Conservation (phyloP, 2,329 filamentous ascomycete species). For the Aquanectria penicillioides region DNA sequence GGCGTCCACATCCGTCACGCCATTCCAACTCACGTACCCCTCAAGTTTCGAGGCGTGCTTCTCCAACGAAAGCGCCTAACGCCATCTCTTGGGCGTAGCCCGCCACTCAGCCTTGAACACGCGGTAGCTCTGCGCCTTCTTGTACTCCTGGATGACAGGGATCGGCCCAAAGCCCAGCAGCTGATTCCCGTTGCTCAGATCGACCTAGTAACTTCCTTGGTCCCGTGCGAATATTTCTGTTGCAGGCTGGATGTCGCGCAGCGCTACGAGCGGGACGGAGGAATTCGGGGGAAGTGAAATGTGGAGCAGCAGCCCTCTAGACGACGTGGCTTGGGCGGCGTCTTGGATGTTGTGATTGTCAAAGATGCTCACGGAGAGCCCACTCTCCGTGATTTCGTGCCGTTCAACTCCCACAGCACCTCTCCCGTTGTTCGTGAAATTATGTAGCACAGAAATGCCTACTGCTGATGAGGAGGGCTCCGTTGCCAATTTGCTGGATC, state of each 20-base stretch:
- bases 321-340: conserved; percentile 11
- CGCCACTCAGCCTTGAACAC: conserved; percentile 39
- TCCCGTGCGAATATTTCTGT: conserved; percentile 10
- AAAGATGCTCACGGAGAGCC: conserved; percentile 45
- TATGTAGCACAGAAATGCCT: conserved; percentile 35
- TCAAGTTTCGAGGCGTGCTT: not conserved
- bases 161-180: conserved; percentile 36
- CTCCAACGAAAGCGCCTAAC: conserved; percentile 26
- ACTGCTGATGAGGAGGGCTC: conserved; percentile 35
- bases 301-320: conserved; percentile 24
- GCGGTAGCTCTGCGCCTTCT: conserved; percentile 34
- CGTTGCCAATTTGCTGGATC: conserved; percentile 31
- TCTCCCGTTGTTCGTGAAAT: conserved; percentile 33
- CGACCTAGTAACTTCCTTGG: conserved; percentile 32
- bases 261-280: conserved; percentile 13
- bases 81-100: conserved; percentile 34
- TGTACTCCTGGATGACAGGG: conserved; percentile 39
- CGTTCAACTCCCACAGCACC: conserved; percentile 40
- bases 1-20: conserved; percentile 36
- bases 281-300: conserved; percentile 29
- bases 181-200: conserved; percentile 35
- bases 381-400: conserved; percentile 30
- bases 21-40: conserved; percentile 41
- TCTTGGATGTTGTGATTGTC: conserved; percentile 47
- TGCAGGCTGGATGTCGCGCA: conserved; percentile 2